Evolutionary conservation across 306 rosid species (phyloP).

Genomic region (Crataegus laevigata): DNA sequence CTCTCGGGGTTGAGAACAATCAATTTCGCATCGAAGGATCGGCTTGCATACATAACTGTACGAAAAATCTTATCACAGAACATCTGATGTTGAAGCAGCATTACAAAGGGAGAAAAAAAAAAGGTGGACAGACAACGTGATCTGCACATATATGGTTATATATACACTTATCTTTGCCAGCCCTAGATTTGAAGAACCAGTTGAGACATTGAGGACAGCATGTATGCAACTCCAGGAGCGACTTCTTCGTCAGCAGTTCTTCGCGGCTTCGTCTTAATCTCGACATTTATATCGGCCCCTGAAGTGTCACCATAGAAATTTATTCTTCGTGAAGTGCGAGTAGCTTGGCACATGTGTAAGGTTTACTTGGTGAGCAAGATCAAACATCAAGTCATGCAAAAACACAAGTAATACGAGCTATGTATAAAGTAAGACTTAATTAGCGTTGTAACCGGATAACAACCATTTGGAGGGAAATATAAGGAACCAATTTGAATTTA

Average conservation of each 20-base stretch:
- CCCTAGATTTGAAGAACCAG: not conserved
- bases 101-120: not conserved
- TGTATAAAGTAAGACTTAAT: too few relatives aligned
- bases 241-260: not conserved
- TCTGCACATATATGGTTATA: not conserved
- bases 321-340: not conserved
- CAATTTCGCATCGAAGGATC: not conserved
- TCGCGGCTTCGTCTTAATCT: not conserved
- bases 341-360: too few relatives aligned
- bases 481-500: too few relatives aligned
- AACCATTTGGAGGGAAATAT: too few relatives aligned
- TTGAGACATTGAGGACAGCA: slow-evolving; percentile 2
- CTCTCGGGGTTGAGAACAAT: not conserved
- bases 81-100: not conserved
- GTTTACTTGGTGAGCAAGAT: too few relatives aligned
- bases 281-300: not conserved
- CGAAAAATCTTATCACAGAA: not conserved
- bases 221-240: not conserved
- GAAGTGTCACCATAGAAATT: not conserved
- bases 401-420: too few relatives aligned
- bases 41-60: not conserved
- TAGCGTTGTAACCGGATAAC: too few relatives aligned
- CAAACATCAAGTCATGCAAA: too few relatives aligned
- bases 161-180: not conserved
- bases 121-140: not conserved